Base-by-base conservation (phyloP, 202 grass and related monocot genomes). In the Setaria italica region DNA sequence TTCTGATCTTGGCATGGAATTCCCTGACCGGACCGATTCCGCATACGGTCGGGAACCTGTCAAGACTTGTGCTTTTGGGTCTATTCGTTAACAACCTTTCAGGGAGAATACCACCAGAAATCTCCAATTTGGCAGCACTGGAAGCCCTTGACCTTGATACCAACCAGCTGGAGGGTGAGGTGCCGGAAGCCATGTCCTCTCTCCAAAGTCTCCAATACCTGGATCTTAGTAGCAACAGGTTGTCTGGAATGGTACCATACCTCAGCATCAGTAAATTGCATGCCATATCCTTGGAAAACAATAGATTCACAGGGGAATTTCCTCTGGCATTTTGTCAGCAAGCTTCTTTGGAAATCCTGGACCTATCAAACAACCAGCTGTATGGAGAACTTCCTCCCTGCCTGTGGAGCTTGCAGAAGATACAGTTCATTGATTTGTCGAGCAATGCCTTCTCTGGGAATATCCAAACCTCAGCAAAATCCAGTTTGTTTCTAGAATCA, bases 61-160 rank as follows among this genome's bases (percentile, higher is more conserved):
- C 71, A 16, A 53, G 70, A 9, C 47, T 54, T 13, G 3, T 74
- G 30, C 3, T 54, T 54, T 15, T 74, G 1, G 71, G 12, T 11
- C 20, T 54, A 7, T 74, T 74, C 30, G 10, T 0, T 29, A 74
- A 74, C 71, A 54, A 54, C 71, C 12, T 74, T 15, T 55, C 1
- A 9, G 71, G 71, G 29, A 74, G 35, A 51, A 81, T 93, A 33
- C 88, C 91, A 16, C 13, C 12, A 6, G 88, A 90, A 81, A 67
- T 93, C 1, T 67, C 72, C 34, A 39, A 67, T 39, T 41, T 66
- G 14, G 37, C 14, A 2, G 33, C 32, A 66, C 13, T 66, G 14
- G 5, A 66, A 14, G 1, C 14, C 14, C 34, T 67, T 37, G 63
- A 67, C 8, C 63, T 67, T 39, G 1, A 9, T 14, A 17, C 63